Conservation (phyloP, 2,329 filamentous ascomycete genomes). For the Grosmannia huntii region DNA sequence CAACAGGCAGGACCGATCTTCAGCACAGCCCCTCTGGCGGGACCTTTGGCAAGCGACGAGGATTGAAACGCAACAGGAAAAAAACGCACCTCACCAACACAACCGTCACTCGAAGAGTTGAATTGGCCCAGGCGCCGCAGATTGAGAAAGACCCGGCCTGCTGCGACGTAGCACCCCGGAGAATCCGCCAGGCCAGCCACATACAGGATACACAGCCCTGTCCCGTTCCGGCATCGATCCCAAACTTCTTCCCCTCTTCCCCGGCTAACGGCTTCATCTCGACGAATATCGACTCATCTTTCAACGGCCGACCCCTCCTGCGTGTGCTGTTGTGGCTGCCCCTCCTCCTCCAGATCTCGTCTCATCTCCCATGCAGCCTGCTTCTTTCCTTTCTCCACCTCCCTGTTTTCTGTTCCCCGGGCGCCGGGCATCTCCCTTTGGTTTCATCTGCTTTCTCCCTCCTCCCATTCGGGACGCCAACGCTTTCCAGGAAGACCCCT, state of each 20-base stretch:
- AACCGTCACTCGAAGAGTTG: neutral
- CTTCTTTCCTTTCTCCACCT: neutral
- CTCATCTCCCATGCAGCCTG: neutral
- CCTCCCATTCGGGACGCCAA: neutral
- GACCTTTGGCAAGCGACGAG: neutral
- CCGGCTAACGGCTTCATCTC: neutral
- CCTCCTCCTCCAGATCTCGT: neutral
- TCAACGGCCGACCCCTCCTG: neutral
- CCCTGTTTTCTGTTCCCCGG: neutral
- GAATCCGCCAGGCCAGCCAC: neutral
- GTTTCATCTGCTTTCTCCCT: neutral
- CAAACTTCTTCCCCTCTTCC: neutral
- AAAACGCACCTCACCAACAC: neutral
- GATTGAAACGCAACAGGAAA: neutral
- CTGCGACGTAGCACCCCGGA: neutral
- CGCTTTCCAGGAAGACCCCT: neutral
- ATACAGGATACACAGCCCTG: neutral
- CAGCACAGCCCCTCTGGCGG: slow-evolving; percentile 3
- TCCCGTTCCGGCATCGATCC: neutral
- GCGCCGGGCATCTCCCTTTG: neutral
- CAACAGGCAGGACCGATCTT: neutral
- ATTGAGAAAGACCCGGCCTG: neutral
- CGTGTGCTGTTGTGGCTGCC: neutral
- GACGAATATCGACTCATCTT: neutral
- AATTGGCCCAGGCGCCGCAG: neutral